phyloP scores from a whole-genome alignment of 352 stramenopile genomes.

The Globisporangium lucens region DNA sequence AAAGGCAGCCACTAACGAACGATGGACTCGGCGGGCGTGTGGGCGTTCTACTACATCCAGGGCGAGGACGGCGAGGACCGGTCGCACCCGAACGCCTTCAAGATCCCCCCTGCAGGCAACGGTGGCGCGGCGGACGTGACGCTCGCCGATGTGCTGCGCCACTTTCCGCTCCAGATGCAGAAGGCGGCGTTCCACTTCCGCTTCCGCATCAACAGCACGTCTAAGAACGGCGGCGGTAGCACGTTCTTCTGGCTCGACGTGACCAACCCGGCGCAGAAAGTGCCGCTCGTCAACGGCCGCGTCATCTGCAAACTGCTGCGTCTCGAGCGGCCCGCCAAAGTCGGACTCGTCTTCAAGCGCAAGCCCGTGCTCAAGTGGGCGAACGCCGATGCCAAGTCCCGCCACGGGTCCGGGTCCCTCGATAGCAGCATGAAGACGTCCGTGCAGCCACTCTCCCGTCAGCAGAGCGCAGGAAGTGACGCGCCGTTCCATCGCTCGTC shows the following conservation, averaged over 20 bases:
- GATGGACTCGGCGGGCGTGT: slow-evolving; percentile 37
- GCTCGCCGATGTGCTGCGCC: slow-evolving; percentile 60
- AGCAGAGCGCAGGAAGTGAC: slow-evolving; percentile 20
- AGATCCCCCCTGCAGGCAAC: slow-evolving; percentile 30
- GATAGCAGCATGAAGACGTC: slow-evolving; percentile 18
- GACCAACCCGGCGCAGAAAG: slow-evolving; percentile 44
- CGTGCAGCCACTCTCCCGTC: slow-evolving; percentile 22
- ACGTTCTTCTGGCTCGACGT: slow-evolving; percentile 86
- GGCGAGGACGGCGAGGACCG: slow-evolving; percentile 83
- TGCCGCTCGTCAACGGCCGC: slow-evolving; percentile 71
- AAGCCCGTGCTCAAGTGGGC: slow-evolving; percentile 72
- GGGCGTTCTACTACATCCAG: slow-evolving; percentile 89
- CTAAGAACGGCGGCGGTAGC: slow-evolving; percentile 33
- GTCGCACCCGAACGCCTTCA: slow-evolving; percentile 80
- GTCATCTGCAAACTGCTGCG: slow-evolving; percentile 85
- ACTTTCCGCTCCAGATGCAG: slow-evolving; percentile 57
- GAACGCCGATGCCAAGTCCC: slow-evolving; percentile 21
- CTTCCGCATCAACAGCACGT: slow-evolving; percentile 67
- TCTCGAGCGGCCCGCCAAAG: slow-evolving; percentile 49
- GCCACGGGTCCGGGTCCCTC: slow-evolving; percentile 5
- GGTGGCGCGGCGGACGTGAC: slow-evolving; percentile 44
- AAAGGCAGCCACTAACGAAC: slow-evolving; percentile 3
- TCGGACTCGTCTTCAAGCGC: slow-evolving; percentile 66
- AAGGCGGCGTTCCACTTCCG: slow-evolving; percentile 70
- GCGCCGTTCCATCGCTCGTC: slow-evolving; percentile 40